These are phyloP conservation scores for Falciphora oryzae DNA, from an alignment of 2,329 filamentous ascomycete species.

Conservation along the genomic window DNA sequence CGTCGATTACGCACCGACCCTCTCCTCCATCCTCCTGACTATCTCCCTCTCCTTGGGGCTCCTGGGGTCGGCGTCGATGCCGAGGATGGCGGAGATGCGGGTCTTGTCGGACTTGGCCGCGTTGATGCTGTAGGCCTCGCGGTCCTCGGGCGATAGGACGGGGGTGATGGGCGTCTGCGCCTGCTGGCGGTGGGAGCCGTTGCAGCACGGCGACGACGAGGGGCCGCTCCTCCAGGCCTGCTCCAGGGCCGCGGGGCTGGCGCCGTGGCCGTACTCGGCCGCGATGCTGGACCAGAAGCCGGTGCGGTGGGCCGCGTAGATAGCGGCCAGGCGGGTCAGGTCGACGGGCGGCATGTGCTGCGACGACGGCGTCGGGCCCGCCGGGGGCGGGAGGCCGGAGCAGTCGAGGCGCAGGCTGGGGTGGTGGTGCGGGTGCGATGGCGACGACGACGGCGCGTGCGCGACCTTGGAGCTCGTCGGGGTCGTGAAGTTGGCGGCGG, in stretches of 20 bases:
- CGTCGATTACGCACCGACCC: conserved; percentile 4
- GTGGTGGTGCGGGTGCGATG: conserved; percentile 24
- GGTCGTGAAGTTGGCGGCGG: conserved; percentile 33
- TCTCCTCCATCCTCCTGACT: conserved; percentile 49
- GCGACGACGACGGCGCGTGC: conserved; percentile 21
- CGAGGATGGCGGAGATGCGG: conserved; percentile 57
- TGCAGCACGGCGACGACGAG: conserved; percentile 20
- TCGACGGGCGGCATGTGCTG: conserved; percentile 44
- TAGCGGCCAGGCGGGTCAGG: conserved; percentile 58
- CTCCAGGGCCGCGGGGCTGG: conserved; percentile 59
- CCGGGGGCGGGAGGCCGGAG: conserved; percentile 34
- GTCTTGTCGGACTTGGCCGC: conserved; percentile 43
- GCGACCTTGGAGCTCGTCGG: conserved; percentile 32
- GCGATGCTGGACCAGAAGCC: conserved; percentile 71
- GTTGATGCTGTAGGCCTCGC: conserved; percentile 33
- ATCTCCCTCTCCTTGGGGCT: conserved; percentile 53
- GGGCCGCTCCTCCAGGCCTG: conserved; percentile 58
- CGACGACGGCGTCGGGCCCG: conserved; percentile 16
- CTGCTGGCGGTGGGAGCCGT: conserved; percentile 25
- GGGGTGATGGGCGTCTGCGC: conserved; percentile 46
- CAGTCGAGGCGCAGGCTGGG: conserved; percentile 54
- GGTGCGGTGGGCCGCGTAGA: conserved; percentile 64
- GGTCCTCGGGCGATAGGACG: conserved; percentile 45
- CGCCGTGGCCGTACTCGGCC: conserved; percentile 61
- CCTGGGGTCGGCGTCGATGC: conserved; percentile 52